phyloP scores from a whole-genome alignment of 805 yeast species.

The Zygosaccharomyces siamensis region DNA sequence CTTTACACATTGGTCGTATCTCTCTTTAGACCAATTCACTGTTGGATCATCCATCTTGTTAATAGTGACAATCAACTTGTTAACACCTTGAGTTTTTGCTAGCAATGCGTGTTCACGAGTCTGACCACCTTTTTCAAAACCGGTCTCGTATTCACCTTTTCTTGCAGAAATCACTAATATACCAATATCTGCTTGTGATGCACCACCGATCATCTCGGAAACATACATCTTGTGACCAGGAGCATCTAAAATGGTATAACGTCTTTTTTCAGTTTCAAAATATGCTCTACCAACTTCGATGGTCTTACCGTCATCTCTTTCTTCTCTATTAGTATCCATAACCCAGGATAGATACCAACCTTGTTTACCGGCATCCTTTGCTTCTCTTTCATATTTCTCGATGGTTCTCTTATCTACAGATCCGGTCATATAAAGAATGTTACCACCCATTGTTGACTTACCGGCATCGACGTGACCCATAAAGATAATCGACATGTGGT shows the following conservation, averaged over 20 bases:
- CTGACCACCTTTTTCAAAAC: slow-evolving; percentile 98
- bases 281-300: slow-evolving; percentile 98
- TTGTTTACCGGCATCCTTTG: slow-evolving; percentile 98
- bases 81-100: slow-evolving; percentile 98
- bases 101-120: slow-evolving; percentile 96
- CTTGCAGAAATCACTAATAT: slow-evolving; percentile 95
- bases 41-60: slow-evolving; percentile 99
- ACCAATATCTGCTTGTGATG: slow-evolving; percentile 99
- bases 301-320: slow-evolving; percentile 97
- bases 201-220: slow-evolving; percentile 99
- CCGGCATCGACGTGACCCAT: slow-evolving; percentile 99
- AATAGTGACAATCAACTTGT: slow-evolving; percentile 85
- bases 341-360: slow-evolving; percentile 99
- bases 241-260: slow-evolving; percentile 97
- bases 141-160: slow-evolving; percentile 99
- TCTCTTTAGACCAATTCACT: slow-evolving; percentile 90
- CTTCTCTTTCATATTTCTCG: slow-evolving; percentile 96
- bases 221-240: slow-evolving; percentile 99
- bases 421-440: slow-evolving; percentile 85
- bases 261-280: slow-evolving; percentile 95
- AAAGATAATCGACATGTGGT: slow-evolving; percentile 91
- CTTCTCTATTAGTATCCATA: slow-evolving; percentile 98
- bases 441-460: slow-evolving; percentile 99
- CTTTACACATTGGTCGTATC: slow-evolving; percentile 91
- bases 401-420: slow-evolving; percentile 98